Conservation (phyloP, 75 land plant genomes). For the Chamaecyparis obtusa region DNA sequence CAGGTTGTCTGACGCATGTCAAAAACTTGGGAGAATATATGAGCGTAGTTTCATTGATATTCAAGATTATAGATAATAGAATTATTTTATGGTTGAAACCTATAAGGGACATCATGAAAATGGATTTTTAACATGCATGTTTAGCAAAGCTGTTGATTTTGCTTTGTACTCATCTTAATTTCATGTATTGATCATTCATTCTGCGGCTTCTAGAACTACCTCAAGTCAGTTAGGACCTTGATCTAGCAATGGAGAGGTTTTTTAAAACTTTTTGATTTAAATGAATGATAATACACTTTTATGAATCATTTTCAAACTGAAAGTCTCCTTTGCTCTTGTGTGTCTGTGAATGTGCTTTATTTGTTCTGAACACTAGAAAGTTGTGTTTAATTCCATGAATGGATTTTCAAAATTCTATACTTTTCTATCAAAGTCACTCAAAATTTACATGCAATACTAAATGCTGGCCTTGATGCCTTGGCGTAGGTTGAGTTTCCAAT, state of each 20-base stretch:
- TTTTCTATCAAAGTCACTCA: not conserved
- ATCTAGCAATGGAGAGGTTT: not conserved
- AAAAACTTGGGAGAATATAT: not conserved
- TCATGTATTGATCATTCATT: not conserved
- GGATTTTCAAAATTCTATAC: not conserved
- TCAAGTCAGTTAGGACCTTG: not conserved
- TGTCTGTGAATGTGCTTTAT: not conserved
- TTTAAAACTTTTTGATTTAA: not conserved
- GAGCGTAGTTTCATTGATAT: not conserved
- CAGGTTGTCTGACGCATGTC: not conserved
- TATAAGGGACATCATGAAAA: not conserved
- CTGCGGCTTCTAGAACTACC: not conserved
- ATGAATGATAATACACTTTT: not conserved
- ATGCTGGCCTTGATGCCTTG: not conserved
- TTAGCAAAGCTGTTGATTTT: not conserved
- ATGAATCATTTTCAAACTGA: no score
- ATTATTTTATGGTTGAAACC: not conserved
- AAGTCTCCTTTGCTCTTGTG: not conserved
- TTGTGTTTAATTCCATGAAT: no score
- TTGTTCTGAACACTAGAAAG: not conserved
- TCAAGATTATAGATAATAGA: not conserved
- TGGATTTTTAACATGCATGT: not conserved
- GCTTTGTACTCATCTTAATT: not conserved
- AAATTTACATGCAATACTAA: not conserved
- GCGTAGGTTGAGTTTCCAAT: not conserved